phyloP scores from a whole-genome alignment of 441 rosid species.

The Macaranga tanarius region DNA sequence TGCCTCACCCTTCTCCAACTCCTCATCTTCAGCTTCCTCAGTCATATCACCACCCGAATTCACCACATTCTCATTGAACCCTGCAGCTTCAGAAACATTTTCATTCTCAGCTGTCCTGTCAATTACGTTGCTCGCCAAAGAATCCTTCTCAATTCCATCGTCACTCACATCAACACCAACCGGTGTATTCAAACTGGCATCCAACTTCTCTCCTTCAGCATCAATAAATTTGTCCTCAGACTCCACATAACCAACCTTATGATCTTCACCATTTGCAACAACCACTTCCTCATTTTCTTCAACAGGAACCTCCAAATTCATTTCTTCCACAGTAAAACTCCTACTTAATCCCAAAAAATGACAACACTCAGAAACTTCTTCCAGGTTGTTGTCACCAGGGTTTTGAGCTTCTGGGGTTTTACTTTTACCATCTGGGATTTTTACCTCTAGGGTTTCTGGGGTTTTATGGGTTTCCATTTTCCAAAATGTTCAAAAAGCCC shows the following conservation, averaged over 20 bases:
- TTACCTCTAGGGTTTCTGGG: conserved; percentile 40
- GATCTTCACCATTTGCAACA: conserved; percentile 11
- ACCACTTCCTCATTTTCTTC: conserved; percentile 25
- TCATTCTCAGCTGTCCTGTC: conserved; percentile 11
- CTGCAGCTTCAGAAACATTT: conserved; percentile 7
- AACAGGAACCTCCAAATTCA: conserved; percentile 23
- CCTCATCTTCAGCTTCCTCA: conserved; percentile 24
- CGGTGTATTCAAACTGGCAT: conserved; percentile 4
- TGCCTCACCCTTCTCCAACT: conserved; percentile 27
- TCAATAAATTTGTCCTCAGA: conserved; percentile 6
- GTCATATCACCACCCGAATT: conserved; percentile 4
- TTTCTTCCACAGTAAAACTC: conserved; percentile 27
- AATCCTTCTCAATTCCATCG: conserved; percentile 21
- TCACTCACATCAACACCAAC: conserved; percentile 23
- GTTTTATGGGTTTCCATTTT: conserved; percentile 37
- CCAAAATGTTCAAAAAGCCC: conserved; percentile 16
- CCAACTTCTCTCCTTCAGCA: conserved; percentile 16
- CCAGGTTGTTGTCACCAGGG: conserved; percentile 7
- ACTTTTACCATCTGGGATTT: conserved; percentile 38
- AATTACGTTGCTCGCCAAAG: conserved; percentile 26
- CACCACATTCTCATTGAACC: conserved; percentile 5
- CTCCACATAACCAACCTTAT: conserved; percentile 15
- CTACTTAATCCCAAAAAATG: conserved; percentile 25
- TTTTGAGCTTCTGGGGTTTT: conserved; percentile 41
- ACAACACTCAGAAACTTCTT: conserved; percentile 22